Evolutionary conservation across 2,329 filamentous ascomycete species (phyloP), one percentile per base, ranked within the genome.

Genomic region (Pyricularia sp.): DNA sequence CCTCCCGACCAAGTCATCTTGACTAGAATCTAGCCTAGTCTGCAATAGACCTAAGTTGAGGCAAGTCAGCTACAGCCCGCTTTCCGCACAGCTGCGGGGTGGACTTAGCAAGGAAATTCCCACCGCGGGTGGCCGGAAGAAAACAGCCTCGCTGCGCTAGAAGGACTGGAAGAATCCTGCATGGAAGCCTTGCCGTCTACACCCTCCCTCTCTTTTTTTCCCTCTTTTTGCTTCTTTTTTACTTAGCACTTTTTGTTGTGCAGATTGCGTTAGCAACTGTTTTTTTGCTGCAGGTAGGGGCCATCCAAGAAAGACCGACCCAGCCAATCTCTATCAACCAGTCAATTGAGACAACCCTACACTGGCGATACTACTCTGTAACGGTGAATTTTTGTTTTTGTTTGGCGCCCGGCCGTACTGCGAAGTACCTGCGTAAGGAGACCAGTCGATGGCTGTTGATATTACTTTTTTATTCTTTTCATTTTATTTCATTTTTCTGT

Each of bases 91-190:
- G 42, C 42, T 50, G 42, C 42, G 42, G 42, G 42, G 42, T 20
- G 5, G 42, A 50, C 33, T n/a, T 5, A 50, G 42, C 42, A 50
- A 50, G 42, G 42, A 50, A n/a, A 50, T n/a, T 50, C 42, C 42
- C 42, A 50, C 42, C 42, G 6, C 42, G 42, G 42, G 42, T n/a
- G 17, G 42, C 42, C 42, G 42, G 42, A 50, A 50, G 42, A 50
- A 50, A 65, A n/a, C 31, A 31, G 65, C 66, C 66, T 63, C 25
- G 23, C 64, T 31, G 66, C 66, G 55, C 66, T 68, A 68, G 66
- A 68, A 68, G 50, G n/a, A 42, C 26, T 55, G 28, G 50, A 67
- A 11, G 66, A 68, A 68, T n/a, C 50, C 66, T 68, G 66, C 66
- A 68, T 68, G 55, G 66, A 68, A 68, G 66, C 66, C 33, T 68